Base-by-base conservation (phyloP, 2,329 filamentous ascomycete species). In the Nemania diffusa region DNA sequence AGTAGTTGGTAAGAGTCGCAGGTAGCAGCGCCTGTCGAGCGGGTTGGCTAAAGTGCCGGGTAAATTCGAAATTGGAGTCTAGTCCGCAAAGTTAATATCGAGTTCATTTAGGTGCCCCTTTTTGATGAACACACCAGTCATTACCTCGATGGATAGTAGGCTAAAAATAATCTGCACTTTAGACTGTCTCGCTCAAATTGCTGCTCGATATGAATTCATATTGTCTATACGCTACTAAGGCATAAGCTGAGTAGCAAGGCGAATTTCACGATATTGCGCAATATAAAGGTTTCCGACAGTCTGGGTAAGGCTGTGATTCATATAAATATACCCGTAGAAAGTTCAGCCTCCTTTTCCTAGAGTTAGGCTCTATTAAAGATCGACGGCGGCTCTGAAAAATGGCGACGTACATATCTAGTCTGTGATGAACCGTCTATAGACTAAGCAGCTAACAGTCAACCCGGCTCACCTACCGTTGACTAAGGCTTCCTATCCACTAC, bases 31-130 rank as follows among this genome's bases (percentile, higher is more conserved):
- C 40, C 27, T 62, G 42, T 42, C 44, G 52, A 37, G 11, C 61
- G 65, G 65, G 56, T 61, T 68, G 65, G 60, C 52, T 68, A 68
- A 68, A 64, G 9, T 53, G 56, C 65, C 65, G 65, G 65, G 22
- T 67, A 67, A 67, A 67, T 20, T 50, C 42, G 22, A 42, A 48
- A 24, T 60, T 62, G 57, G 57, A 53, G 60, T 64, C 65, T 64
- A 60, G 60, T 40, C 61, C 57, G 42, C 17, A 53, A 26, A 44
- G 34, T 66, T 57, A 62, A 57, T 59, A 59, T 58, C 60, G 34
- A 57, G n/a, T 24, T 20, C 13, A 32, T 22, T 42, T n/a, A 26
- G 29, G 17, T 27, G 37, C 27, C 34, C 34, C 60, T 29, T 34
- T 48, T 52, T 17, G 24, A 57, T 32, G 34, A 46, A 37, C 22